Evolutionary conservation across 495 filamentous ascomycete species (phyloP).

Genomic region (Hypoxylon lenormandii): DNA sequence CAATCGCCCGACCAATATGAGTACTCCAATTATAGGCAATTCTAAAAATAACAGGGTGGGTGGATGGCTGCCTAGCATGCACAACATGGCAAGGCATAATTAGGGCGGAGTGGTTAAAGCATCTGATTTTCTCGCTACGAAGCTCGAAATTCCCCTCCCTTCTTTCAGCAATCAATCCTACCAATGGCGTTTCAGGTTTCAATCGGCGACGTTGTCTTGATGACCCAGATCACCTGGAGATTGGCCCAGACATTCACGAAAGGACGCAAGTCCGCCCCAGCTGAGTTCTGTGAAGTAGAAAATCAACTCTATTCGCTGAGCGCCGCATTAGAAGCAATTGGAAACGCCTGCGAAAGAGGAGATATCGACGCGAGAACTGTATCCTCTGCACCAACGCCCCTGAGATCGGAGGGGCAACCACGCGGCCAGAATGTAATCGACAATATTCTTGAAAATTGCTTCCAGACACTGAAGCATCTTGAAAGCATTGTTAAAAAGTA

Average conservation of each 20-base stretch:
- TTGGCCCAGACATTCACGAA: conserved; percentile 26
- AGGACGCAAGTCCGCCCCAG: conserved; percentile 28
- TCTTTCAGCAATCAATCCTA: neutral
- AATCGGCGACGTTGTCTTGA: conserved; percentile 15
- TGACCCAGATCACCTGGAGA: conserved; percentile 19
- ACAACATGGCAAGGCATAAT: too few species aligned
- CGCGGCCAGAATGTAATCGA: neutral
- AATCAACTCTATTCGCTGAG: conserved; percentile 29
- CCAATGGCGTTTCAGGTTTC: conserved; percentile 7
- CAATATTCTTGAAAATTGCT: conserved; percentile 27
- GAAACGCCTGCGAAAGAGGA: neutral
- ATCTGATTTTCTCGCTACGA: neutral
- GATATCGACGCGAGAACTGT: neutral
- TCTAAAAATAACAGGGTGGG: too few species aligned
- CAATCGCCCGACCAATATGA: too few species aligned
- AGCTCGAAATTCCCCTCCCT: neutral
- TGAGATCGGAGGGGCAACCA: neutral
- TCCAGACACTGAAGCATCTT: conserved; percentile 18
- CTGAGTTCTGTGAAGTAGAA: conserved; percentile 35
- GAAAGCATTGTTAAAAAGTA: conserved; percentile 36
- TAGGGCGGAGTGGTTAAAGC: too few species aligned
- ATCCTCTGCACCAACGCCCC: neutral
- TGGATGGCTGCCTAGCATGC: too few species aligned
- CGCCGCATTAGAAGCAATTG: conserved; percentile 25
- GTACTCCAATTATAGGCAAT: too few species aligned